A percentile compares a stretch with the other conserved stretches of the same genome.
Conservation (phyloP, 2,329 filamentous ascomycete genomes). For the Gaeumannomyces tritici region DNA sequence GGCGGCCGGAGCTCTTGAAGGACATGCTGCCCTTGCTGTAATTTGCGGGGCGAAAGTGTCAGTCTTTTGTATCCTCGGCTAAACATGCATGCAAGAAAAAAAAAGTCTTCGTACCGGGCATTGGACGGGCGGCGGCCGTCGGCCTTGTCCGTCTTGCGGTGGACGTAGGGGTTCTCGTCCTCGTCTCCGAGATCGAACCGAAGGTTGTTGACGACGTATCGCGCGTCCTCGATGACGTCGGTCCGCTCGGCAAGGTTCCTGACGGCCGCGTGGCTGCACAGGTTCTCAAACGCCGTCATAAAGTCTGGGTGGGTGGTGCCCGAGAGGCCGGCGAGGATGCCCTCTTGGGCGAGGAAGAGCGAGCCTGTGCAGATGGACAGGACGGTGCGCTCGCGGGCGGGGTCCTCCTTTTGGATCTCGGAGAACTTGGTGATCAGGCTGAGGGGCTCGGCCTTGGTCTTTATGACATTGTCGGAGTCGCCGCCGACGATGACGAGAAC, state of each 20-base stretch:
- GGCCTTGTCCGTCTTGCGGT: conserved; percentile 65
- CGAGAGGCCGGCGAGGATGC: conserved; percentile 67
- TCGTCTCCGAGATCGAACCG: conserved; percentile 76
- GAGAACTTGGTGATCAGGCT: conserved; percentile 66
- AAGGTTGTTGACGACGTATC: conserved; percentile 87
- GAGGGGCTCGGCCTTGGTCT: conserved; percentile 59
- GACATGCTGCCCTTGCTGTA: conserved; percentile 74
- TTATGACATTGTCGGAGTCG: conserved; percentile 51
- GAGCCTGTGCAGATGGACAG: conserved; percentile 73
- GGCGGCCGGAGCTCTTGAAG: conserved; percentile 62
- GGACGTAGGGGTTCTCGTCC: conserved; percentile 76
- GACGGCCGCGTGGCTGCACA: conserved; percentile 65
- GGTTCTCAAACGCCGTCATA: conserved; percentile 70
- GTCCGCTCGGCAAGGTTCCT: conserved; percentile 66
- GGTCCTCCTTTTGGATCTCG: conserved; percentile 71
- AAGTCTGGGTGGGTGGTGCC: conserved; percentile 77
- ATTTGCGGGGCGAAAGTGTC: conserved; percentile 6
- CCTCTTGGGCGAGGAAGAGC: conserved; percentile 66
- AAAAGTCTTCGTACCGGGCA: conserved; percentile 38
- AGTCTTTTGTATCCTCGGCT: conserved; percentile 8
- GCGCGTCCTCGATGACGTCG: conserved; percentile 69
- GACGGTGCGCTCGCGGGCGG: conserved; percentile 70
- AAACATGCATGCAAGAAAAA: conserved; percentile 1
- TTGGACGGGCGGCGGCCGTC: conserved; percentile 54
- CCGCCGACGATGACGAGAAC: conserved; percentile 72